These are phyloP conservation scores for Phytophthora fragariaefolia DNA, from an alignment of 352 stramenopile genomes.

Conservation along the genomic window DNA sequence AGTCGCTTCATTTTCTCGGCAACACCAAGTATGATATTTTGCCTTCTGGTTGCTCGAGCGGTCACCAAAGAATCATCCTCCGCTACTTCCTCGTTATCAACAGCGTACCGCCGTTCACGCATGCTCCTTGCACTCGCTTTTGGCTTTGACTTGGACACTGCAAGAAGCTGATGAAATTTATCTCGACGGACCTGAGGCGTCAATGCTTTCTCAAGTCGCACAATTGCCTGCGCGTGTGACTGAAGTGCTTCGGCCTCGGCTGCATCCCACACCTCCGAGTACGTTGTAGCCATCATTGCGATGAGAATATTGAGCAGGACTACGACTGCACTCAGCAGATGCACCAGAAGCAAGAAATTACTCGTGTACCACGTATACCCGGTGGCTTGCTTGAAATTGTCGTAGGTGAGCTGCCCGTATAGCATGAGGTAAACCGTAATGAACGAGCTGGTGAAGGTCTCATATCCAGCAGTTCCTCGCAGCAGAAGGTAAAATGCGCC, in stretches of 20 bases:
- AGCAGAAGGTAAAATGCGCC: slow-evolving; percentile 79
- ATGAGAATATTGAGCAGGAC: slow-evolving; percentile 79
- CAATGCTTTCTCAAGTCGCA: slow-evolving; percentile 63
- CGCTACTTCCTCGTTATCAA: slow-evolving; percentile 6
- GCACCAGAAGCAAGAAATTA: slow-evolving; percentile 59
- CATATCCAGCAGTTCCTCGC: slow-evolving; percentile 56
- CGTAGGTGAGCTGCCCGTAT: slow-evolving; percentile 70
- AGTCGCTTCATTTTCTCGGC: slow-evolving; percentile 24
- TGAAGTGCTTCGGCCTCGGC: slow-evolving; percentile 62
- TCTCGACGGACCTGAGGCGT: slow-evolving; percentile 36
- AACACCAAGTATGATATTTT: slow-evolving; percentile 31
- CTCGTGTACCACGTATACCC: slow-evolving; percentile 60
- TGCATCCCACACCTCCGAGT: slow-evolving; percentile 63
- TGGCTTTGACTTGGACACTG: slow-evolving; percentile 29
- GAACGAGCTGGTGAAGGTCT: slow-evolving; percentile 67
- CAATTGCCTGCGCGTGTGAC: slow-evolving; percentile 57
- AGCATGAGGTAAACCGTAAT: slow-evolving; percentile 82
- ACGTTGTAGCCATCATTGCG: slow-evolving; percentile 78
- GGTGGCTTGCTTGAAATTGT: slow-evolving; percentile 40
- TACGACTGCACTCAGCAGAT: slow-evolving; percentile 61
- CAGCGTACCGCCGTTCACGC: slow-evolving; percentile 19
- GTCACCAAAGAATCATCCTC: slow-evolving; percentile 15
- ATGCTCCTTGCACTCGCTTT: slow-evolving; percentile 19
- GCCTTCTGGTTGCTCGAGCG: slow-evolving; percentile 13
- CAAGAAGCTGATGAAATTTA: slow-evolving; percentile 52